Evolutionary conservation across 78 protist genomes (phyloP), one percentile per base, ranked within the genome.

Genomic region (Monosiga brevicollis): DNA sequence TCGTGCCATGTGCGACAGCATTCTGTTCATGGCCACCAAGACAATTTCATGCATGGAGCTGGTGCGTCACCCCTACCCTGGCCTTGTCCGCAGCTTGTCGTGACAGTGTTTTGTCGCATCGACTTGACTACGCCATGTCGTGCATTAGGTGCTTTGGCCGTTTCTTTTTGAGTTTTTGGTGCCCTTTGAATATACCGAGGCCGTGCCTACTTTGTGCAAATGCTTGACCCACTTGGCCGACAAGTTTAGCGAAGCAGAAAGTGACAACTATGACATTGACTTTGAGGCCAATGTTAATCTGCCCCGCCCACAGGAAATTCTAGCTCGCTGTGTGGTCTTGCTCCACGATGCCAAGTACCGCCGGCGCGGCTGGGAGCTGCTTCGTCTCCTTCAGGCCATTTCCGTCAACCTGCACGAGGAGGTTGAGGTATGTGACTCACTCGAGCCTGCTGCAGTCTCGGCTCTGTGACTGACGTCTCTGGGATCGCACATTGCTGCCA

Each of bases 71-170:
- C 62, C 6, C 29, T 49, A 15, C 62, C n/a, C n/a, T n/a, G n/a
- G n/a, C n/a, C n/a, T n/a, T n/a, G n/a, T n/a, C n/a, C n/a, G n/a
- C 70, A 54, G 70, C 70, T 22, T 54, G 70, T 9, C 70, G 70
- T 22, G 70, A 54, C 9, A 22, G 38, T 72, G 39, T 73, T 91
- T 24, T 2, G 82, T 42, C 40, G 86, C 42, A 83, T 87, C 38
- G 80, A 90, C 29, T 84, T 89, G 1, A 87, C 92, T 75, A 87
- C 89, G 26, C 88, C 89, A n/a, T 25, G 29, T 72, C 38, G 86
- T 91, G 90, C 87, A 89, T 6, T 3, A 78, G 78, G 87, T 88
- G 10, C 74, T 91, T 37, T 91, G 91, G 91, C 93, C 93, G 73
- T 88, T 74, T 72, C 74, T 91, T 1, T 81, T 88, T 37, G 93